Evolutionary conservation across 2,329 filamentous ascomycete species (phyloP), one percentile per base, ranked within the genome.

Genomic region (Aspergillus sp.): DNA sequence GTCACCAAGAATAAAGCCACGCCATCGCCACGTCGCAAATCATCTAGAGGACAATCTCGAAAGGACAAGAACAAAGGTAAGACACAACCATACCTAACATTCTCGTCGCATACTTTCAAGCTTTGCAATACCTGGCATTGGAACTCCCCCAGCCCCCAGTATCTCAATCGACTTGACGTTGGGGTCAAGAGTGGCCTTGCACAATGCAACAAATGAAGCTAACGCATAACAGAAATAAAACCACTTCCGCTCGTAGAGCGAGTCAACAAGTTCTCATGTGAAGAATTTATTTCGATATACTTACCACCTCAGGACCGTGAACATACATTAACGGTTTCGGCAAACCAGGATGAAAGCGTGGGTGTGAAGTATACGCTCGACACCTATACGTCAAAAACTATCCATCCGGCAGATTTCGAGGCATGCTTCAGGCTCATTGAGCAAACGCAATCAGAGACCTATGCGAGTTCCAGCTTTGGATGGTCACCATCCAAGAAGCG

Each of bases 401-500:
- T 82, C 41, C 61, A 69, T 1, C 20, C 58, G 1, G 36, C 55
- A 0, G 75, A 79, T 42, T 65, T 83, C 30, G 65, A 76, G n/a
- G 66, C 71, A 19, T 84, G 82, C 62, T 76, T 83, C 53, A 59
- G 70, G 3, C 73, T 86, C 6, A 73, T 86, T 47, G 72, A 80
- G 56, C 60, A 65, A 3, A 85, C 82, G 0, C 83, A 81, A n/a
- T 66, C 71, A 10, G 61, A 69, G 4, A 76, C 78, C 51, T 86
- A 86, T 66, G 69, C 73, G 16, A 62, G 65, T 3, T 83, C 81
- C 4, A 73, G 69, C 24, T 66, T 70, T 1, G 81, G 82, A 47
- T 86, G 83, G 83, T 76, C 80, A 4, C 70, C 74, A 0, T 59
- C 62, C 2, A 74, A 76, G 33, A 86, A 86, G 67, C 66, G 66